phyloP scores from a whole-genome alignment of 208 protist species.

The Naegleria lovaniensis region DNA sequence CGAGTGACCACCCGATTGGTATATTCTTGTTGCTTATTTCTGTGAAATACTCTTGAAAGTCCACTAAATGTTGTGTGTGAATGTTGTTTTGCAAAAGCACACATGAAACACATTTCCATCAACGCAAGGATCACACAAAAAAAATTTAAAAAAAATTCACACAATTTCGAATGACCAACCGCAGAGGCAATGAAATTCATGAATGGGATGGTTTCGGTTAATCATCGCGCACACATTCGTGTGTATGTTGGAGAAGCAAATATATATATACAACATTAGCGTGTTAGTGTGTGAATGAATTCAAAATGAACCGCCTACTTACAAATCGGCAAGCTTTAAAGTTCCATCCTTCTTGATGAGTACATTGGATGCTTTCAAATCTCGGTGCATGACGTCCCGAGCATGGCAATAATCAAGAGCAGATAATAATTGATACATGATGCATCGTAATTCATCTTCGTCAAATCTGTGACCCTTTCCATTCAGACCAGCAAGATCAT shows the following conservation, averaged over 20 bases:
- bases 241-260: no score
- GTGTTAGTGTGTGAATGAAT: neutral
- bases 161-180: no score
- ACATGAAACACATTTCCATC: no score
- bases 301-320: neutral
- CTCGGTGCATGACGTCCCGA: conserved; percentile 38
- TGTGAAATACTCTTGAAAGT: neutral
- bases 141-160: neutral
- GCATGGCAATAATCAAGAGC: conserved; percentile 29
- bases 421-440: conserved; percentile 37
- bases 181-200: no score
- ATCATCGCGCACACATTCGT: no score
- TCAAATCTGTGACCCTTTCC: conserved; percentile 22
- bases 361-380: conserved; percentile 43
- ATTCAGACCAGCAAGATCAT: conserved; percentile 38
- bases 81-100: no score
- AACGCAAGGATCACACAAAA: no score
- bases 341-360: conserved; percentile 35
- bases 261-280: no score
- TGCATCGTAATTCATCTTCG: conserved; percentile 29
- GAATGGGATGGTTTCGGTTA: no score
- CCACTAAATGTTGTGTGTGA: neutral
- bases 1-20: conserved; percentile 35
- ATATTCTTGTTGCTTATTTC: conserved; percentile 20
- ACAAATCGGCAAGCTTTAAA: conserved; percentile 37